A percentile compares a stretch with the other conserved stretches of the same genome.
These are phyloP conservation scores for Diaporthe sp. DNA, from an alignment of 2,329 filamentous ascomycete genomes.

Conservation along the genomic window DNA sequence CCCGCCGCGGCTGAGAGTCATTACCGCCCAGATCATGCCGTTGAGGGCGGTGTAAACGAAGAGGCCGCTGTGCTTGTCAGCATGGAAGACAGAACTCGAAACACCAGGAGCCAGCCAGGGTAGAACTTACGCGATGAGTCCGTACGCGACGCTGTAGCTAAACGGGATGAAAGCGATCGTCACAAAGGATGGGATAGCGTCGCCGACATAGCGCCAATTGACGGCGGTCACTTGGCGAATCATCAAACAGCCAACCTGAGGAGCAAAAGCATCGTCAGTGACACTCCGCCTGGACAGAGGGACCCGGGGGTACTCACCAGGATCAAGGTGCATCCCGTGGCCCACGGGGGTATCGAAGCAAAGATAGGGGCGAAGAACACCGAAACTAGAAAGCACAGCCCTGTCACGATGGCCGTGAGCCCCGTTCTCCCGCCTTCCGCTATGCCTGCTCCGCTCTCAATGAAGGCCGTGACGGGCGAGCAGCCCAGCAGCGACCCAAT, in stretches of 20 bases:
- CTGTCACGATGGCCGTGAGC: constrained; percentile 83
- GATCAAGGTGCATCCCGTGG: constrained; percentile 87
- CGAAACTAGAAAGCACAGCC: constrained; percentile 87
- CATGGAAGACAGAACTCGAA: too few species aligned
- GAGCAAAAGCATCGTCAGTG: constrained; percentile 22
- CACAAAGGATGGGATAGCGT: constrained; percentile 81
- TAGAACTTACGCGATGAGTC: constrained; percentile 75
- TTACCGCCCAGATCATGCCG: constrained; percentile 60
- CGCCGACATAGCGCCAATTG: constrained; percentile 84
- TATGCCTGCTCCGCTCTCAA: constrained; percentile 92
- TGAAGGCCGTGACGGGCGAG: constrained; percentile 87
- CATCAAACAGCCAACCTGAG: constrained; percentile 79
- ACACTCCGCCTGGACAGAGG: not conserved
- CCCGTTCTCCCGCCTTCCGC: constrained; percentile 89
- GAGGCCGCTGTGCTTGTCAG: constrained; percentile 58
- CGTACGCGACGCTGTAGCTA: constrained; percentile 84
- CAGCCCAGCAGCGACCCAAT: constrained; percentile 81
- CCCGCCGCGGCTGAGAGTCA: constrained; percentile 58
- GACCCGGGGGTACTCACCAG: constrained; percentile 60
- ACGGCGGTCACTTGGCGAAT: constrained; percentile 80
- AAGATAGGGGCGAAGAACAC: constrained; percentile 94
- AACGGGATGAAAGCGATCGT: constrained; percentile 83
- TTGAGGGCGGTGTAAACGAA: constrained; percentile 68
- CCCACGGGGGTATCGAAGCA: constrained; percentile 90
- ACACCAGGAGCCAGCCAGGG: too few species aligned